These are phyloP conservation scores for Ceratobasidium sp. DNA, from an alignment of 1,284 basidiomycete genomes.

Conservation along the genomic window DNA sequence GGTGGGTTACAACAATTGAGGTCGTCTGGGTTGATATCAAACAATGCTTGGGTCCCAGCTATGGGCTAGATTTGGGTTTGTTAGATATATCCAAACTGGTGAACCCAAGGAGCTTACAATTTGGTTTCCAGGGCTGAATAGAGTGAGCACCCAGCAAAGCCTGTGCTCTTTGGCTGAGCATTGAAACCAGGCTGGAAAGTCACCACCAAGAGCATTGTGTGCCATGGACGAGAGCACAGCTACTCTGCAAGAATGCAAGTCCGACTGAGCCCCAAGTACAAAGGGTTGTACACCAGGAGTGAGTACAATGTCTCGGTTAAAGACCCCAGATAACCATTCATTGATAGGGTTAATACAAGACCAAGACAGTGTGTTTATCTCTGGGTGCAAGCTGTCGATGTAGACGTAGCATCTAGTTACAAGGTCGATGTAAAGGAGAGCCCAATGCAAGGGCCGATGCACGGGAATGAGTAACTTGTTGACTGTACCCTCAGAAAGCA, in stretches of 20 bases:
- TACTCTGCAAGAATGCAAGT: conserved; percentile 21
- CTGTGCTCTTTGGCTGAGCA: neutral
- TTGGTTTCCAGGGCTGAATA: neutral
- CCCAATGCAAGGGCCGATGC: conserved; percentile 3
- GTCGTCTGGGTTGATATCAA: neutral
- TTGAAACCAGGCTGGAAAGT: conserved; percentile 10
- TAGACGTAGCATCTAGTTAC: neutral
- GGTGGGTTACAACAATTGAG: no score
- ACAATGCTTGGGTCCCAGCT: neutral
- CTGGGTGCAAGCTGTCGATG: neutral
- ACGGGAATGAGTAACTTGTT: conserved; percentile 17
- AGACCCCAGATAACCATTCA: neutral
- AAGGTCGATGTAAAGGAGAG: neutral
- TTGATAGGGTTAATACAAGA: neutral
- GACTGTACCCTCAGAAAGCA: neutral
- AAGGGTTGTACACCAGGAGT: neutral
- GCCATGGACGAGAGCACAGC: conserved; percentile 18
- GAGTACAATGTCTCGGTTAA: neutral
- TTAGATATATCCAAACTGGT: no score
- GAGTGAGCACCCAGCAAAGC: neutral
- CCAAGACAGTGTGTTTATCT: neutral
- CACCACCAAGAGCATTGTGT: neutral
- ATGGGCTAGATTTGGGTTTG: neutral
- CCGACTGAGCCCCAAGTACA: neutral
- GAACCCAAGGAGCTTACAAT: neutral